A percentile compares a stretch with the other conserved stretches of the same genome.
phyloP scores from a whole-genome alignment of 208 protist species.

The Leishmania tarentolae region DNA sequence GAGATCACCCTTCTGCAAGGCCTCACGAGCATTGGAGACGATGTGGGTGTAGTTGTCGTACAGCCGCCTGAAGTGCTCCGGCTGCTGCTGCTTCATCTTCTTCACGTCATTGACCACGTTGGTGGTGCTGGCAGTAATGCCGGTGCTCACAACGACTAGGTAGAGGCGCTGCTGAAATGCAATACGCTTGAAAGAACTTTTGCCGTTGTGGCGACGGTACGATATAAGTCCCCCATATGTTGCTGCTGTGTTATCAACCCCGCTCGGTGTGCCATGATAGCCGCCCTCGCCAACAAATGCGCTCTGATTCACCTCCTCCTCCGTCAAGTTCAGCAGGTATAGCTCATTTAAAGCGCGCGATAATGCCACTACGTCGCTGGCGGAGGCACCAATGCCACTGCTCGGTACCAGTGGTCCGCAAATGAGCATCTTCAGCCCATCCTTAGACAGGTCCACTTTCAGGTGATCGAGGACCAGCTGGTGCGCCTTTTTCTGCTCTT shows the following conservation, averaged over 20 bases:
- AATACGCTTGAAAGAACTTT: conserved; percentile 45
- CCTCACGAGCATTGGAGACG: conserved; percentile 38
- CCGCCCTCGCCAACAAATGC: conserved; percentile 77
- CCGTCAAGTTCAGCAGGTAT: conserved; percentile 58
- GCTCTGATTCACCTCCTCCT: conserved; percentile 67
- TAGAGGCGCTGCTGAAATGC: conserved; percentile 39
- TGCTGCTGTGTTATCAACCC: conserved; percentile 89
- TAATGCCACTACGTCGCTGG: conserved; percentile 77
- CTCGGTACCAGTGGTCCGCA: conserved; percentile 72
- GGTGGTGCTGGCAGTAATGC: conserved; percentile 80
- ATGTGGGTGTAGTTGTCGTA: conserved; percentile 45
- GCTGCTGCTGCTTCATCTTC: conserved; percentile 45
- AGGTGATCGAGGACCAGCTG: conserved; percentile 74
- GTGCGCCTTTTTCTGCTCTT: conserved; percentile 79
- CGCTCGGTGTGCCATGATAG: conserved; percentile 90
- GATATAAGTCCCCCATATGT: conserved; percentile 88
- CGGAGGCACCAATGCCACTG: conserved; percentile 85
- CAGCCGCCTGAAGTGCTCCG: conserved; percentile 47
- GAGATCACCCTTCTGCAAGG: conserved; percentile 51
- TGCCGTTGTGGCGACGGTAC: conserved; percentile 43
- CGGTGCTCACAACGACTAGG: conserved; percentile 83
- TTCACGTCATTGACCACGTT: conserved; percentile 71
- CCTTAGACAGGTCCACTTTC: conserved; percentile 56
- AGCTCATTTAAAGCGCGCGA: conserved; percentile 79
- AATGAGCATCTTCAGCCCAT: conserved; percentile 65